phyloP scores from a whole-genome alignment of 2,329 filamentous ascomycete species.

The Fusarium caatingaense region DNA sequence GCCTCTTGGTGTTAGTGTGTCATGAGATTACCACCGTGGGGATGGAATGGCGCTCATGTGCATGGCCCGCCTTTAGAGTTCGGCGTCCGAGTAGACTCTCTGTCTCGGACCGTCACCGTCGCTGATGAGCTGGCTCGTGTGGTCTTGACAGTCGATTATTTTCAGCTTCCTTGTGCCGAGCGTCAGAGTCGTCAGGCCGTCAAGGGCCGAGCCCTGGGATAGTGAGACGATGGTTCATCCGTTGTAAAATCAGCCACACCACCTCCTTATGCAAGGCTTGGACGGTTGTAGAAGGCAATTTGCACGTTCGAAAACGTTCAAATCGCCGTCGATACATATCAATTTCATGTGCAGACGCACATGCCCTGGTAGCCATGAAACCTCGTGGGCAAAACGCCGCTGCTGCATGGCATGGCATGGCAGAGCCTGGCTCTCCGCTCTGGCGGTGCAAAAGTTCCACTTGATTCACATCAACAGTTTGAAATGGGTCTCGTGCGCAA shows the following conservation, averaged over 20 bases:
- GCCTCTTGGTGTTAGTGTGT: constrained; percentile 35
- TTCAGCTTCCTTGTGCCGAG: constrained; percentile 15
- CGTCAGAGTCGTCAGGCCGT: constrained; percentile 11
- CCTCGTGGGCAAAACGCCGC: constrained; percentile 8
- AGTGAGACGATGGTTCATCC: constrained; percentile 18
- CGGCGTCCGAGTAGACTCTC: constrained; percentile 22
- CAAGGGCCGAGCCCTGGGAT: constrained; percentile 19
- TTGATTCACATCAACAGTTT: constrained; percentile 18
- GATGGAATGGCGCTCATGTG: constrained; percentile 14
- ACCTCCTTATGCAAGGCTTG: constrained; percentile 27
- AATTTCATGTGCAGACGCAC: neutral
- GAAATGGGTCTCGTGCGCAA: constrained; percentile 29
- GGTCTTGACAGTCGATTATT: constrained; percentile 24
- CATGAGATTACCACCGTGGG: constrained; percentile 37
- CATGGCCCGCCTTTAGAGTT: constrained; percentile 13
- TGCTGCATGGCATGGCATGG: constrained; percentile 19
- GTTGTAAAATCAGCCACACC: constrained; percentile 27
- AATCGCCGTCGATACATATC: constrained; percentile 16
- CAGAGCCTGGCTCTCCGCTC: constrained; percentile 30
- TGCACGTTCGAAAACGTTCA: constrained; percentile 4
- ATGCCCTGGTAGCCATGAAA: constrained; percentile 16
- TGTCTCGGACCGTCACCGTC: constrained; percentile 30
- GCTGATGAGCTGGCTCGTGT: constrained; percentile 27
- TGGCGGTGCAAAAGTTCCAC: constrained; percentile 38
- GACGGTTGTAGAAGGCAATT: constrained; percentile 37